A percentile compares a stretch with the other conserved stretches of the same genome.
Conservation (phyloP, 108 stramenopile genomes). For the Skeletonema menzelii region DNA sequence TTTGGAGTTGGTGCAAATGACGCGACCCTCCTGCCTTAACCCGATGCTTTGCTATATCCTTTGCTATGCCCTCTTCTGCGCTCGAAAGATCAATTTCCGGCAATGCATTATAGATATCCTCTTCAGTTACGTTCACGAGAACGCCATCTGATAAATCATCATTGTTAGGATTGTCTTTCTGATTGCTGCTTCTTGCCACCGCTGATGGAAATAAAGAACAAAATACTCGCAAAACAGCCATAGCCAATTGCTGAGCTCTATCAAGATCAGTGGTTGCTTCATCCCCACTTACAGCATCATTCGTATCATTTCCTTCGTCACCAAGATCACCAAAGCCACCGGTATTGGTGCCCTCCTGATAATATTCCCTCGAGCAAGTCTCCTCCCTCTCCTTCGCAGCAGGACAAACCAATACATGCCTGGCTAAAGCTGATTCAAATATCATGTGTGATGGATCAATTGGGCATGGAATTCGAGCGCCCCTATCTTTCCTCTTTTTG, state of each 20-base stretch:
- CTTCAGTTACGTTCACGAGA: constrained; percentile 28
- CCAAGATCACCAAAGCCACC: constrained; percentile 67
- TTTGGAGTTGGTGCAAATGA: constrained; percentile 75
- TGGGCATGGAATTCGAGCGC: constrained; percentile 85
- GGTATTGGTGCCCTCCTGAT: constrained; percentile 54
- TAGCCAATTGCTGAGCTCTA: constrained; percentile 58
- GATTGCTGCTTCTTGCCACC: neutral
- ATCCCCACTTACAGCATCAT: neutral
- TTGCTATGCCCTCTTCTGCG: constrained; percentile 44
- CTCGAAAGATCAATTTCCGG: constrained; percentile 56
- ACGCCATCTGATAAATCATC: constrained; percentile 12
- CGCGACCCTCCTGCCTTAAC: constrained; percentile 72
- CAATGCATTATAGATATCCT: constrained; percentile 64
- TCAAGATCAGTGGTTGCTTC: constrained; percentile 12
- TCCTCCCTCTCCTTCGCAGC: constrained; percentile 48
- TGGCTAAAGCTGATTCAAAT: constrained; percentile 59
- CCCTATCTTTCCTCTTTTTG: constrained; percentile 19
- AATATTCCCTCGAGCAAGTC: constrained; percentile 48
- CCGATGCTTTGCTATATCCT: constrained; percentile 43
- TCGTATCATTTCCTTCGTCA: neutral
- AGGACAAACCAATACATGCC: constrained; percentile 75
- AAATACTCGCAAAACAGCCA: constrained; percentile 60
- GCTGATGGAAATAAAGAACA: constrained; percentile 44
- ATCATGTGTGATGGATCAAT: constrained; percentile 81
- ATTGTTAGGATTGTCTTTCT: neutral